Conservation (phyloP, 345 rosid species). For the Euclidium syriacum region DNA sequence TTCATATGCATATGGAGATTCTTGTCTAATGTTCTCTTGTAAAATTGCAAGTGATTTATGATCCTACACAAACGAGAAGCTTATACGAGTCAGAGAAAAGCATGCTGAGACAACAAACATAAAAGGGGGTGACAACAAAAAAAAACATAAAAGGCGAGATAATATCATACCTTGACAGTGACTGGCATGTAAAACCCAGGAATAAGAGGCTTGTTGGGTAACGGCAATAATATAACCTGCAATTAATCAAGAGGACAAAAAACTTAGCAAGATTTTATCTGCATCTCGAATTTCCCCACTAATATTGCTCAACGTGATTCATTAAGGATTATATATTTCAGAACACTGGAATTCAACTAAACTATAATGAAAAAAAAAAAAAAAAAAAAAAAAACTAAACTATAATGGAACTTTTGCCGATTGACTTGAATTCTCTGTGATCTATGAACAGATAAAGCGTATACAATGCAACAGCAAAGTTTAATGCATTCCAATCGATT, state of each 20-base stretch:
- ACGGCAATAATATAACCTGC: conserved; percentile 76
- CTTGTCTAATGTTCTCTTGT: conserved; percentile 67
- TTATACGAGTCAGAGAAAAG: background rate
- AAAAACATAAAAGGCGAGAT: too few relatives aligned
- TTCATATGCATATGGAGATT: conserved; percentile 83
- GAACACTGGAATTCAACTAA: too few relatives aligned
- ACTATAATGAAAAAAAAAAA: too few relatives aligned
- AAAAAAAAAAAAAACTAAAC: too few relatives aligned
- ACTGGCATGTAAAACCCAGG: conserved; percentile 90
- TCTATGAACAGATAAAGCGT: too few relatives aligned
- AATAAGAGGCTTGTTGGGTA: conserved; percentile 74
- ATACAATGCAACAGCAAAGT: background rate
- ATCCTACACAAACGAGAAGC: conserved; percentile 43
- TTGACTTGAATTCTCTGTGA: too few relatives aligned
- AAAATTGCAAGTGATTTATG: conserved; percentile 71
- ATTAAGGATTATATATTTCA: too few relatives aligned
- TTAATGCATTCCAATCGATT: background rate
- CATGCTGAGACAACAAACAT: too few relatives aligned
- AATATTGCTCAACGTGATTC: too few relatives aligned
- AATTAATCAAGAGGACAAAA: conserved; percentile 3
- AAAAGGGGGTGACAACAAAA: too few relatives aligned
- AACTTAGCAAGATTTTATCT: background rate
- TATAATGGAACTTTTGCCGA: too few relatives aligned
- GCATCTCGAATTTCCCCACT: too few relatives aligned
- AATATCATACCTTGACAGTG: conserved; percentile 59